Percentiles rank a stretch among this genome's conserved stretches.
These are phyloP conservation scores for Salix udensis DNA, from an alignment of 345 rosid genomes.

Conservation along the genomic window DNA sequence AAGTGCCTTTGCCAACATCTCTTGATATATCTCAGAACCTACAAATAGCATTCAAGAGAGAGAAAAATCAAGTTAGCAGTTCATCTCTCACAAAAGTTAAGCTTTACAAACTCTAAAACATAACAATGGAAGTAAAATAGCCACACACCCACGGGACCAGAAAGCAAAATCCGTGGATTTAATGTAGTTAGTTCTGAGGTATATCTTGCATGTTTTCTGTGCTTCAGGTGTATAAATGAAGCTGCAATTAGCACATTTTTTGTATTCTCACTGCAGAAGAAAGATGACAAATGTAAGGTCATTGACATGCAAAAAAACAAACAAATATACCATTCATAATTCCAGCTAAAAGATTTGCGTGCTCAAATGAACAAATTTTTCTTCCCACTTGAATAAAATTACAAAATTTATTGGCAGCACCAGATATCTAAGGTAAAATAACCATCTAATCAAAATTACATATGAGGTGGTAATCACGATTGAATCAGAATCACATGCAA, in stretches of 20 bases:
- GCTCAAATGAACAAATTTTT: background rate
- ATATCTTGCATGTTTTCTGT: constrained; percentile 64
- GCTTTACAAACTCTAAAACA: background rate
- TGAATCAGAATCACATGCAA: background rate
- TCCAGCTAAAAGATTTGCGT: background rate
- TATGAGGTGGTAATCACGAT: background rate
- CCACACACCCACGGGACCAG: constrained; percentile 85
- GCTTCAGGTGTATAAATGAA: constrained; percentile 80
- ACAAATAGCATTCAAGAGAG: constrained; percentile 18
- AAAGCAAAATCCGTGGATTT: constrained; percentile 81
- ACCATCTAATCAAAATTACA: background rate
- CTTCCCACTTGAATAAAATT: background rate
- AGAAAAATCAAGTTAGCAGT: constrained; percentile 11
- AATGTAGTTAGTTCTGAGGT: constrained; percentile 65
- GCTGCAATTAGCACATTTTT: constrained; percentile 71
- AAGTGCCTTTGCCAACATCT: constrained; percentile 86
- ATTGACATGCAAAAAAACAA: background rate
- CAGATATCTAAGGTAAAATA: background rate
- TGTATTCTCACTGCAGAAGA: constrained; percentile 62
- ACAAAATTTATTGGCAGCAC: background rate
- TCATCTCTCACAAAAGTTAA: background rate
- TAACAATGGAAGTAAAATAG: background rate
- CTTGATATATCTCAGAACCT: constrained; percentile 95
- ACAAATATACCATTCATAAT: background rate
- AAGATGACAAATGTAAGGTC: constrained; percentile 9